Evolutionary conservation across 78 protist genomes (phyloP).

Genomic region (Chrysochromulina tobinii): DNA sequence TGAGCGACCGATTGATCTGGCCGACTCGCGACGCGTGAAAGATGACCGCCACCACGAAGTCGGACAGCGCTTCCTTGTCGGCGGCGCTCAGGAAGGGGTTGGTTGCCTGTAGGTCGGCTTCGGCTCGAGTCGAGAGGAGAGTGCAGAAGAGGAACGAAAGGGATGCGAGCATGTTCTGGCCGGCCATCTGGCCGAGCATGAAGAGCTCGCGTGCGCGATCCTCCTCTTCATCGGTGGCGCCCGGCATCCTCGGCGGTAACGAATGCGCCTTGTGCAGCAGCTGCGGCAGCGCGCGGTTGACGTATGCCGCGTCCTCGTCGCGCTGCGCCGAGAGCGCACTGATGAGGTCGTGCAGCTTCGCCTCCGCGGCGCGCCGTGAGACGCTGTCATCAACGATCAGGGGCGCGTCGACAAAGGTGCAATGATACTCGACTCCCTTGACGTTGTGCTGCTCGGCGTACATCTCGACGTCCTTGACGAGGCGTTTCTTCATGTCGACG

Average conservation of each 20-base stretch:
- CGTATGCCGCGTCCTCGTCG: background rate
- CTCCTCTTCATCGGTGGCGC: background rate
- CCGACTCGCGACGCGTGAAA: conserved; percentile 10
- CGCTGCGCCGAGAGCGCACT: background rate
- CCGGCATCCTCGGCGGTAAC: background rate
- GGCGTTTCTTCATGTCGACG: background rate
- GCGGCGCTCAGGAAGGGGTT: conserved; percentile 44
- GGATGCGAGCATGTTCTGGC: background rate
- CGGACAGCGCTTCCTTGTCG: background rate
- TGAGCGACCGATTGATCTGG: background rate
- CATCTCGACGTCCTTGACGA: background rate
- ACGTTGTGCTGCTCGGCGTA: background rate
- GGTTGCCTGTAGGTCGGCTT: background rate
- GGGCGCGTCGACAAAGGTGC: background rate
- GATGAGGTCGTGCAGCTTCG: background rate
- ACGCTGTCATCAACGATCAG: background rate
- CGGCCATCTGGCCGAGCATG: background rate
- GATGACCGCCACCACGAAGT: background rate
- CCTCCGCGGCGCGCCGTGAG: background rate
- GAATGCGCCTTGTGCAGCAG: background rate
- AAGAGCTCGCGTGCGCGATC: background rate
- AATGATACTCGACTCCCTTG: background rate
- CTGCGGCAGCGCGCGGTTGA: background rate
- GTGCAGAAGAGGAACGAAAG: background rate
- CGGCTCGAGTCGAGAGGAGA: background rate